These are phyloP conservation scores for Eucalyptus regnans DNA, from an alignment of 345 rosid genomes.

Conservation along the genomic window DNA sequence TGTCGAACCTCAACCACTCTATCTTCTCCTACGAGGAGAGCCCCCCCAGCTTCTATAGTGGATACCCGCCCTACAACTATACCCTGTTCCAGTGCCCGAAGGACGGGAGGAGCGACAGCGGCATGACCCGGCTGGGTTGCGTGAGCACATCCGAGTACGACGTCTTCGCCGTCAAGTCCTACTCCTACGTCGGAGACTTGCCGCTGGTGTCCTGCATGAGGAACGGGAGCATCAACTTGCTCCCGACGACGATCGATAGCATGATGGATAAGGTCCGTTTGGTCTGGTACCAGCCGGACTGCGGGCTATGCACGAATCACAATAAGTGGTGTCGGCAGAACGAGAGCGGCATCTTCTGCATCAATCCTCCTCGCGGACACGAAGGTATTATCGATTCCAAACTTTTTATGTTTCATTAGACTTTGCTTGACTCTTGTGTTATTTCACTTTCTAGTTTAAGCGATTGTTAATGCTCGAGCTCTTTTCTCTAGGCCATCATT, in stretches of 20 bases:
- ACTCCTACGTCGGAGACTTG: not conserved
- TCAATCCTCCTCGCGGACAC: not conserved
- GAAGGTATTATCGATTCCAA: not conserved
- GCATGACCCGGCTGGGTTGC: not conserved
- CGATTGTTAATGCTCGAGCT: not conserved
- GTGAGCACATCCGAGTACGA: fast-evolving
- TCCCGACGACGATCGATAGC: not conserved
- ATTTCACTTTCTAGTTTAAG: not conserved
- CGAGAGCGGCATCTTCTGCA: fast-evolving
- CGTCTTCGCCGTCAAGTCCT: fast-evolving
- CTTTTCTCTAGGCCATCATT: not conserved
- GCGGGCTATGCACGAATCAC: fast-evolving
- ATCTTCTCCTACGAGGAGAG: fast-evolving
- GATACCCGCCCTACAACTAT: not conserved
- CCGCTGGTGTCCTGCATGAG: not conserved
- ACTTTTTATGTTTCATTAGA: not conserved
- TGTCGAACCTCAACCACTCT: not conserved
- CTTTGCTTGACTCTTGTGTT: no score
- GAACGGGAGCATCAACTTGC: not conserved
- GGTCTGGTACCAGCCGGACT: not conserved
- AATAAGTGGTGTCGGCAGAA: not conserved
- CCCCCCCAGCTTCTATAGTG: no score
- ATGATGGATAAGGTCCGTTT: not conserved
- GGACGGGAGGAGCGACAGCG: not conserved
- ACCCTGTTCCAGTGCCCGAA: not conserved